phyloP scores from a whole-genome alignment of 2,329 filamentous ascomycete genomes.

The Fusarium armeniacum region DNA sequence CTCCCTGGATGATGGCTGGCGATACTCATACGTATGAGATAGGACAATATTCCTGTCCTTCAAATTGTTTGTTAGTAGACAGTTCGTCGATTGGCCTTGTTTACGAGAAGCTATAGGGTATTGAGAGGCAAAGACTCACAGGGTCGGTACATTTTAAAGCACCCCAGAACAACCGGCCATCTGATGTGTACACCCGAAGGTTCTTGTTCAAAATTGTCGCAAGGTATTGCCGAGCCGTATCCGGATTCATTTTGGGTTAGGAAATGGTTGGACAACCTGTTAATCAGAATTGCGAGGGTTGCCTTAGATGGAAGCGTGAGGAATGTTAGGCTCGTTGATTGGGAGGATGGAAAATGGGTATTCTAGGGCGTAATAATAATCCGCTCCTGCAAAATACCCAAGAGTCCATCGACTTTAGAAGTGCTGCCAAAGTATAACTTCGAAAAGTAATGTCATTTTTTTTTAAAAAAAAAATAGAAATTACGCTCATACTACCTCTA shows the following conservation, averaged over 20 bases:
- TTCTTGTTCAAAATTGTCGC: slow-evolving; percentile 80
- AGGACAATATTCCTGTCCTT: slow-evolving; percentile 93
- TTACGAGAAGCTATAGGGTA: slow-evolving; percentile 22
- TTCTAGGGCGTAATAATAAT: slow-evolving; percentile 6
- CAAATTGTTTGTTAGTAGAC: neutral
- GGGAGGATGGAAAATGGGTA: slow-evolving; percentile 11
- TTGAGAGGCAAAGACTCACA: slow-evolving; percentile 64
- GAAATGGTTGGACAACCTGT: slow-evolving; percentile 7
- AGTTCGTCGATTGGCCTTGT: neutral
- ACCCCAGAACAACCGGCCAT: slow-evolving; percentile 90
- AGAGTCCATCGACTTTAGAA: neutral
- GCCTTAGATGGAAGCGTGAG: slow-evolving; percentile 11
- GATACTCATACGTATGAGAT: slow-evolving; percentile 88
- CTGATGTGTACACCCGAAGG: slow-evolving; percentile 82
- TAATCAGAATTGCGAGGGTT: slow-evolving; percentile 9
- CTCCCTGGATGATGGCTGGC: slow-evolving; percentile 73
- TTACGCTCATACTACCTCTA: neutral
- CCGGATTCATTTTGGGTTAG: slow-evolving; percentile 61
- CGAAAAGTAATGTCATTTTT: too few relatives aligned
- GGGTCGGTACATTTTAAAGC: slow-evolving; percentile 95
- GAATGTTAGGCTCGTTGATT: slow-evolving; percentile 26
- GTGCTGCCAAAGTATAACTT: neutral
- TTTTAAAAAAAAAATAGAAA: too few relatives aligned
- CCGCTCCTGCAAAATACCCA: neutral
- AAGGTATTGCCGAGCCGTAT: slow-evolving; percentile 69